Evolutionary conservation across 2,329 filamentous ascomycete genomes (phyloP), one percentile per base, ranked within the genome.

Genomic region (Ustulina deusta): DNA sequence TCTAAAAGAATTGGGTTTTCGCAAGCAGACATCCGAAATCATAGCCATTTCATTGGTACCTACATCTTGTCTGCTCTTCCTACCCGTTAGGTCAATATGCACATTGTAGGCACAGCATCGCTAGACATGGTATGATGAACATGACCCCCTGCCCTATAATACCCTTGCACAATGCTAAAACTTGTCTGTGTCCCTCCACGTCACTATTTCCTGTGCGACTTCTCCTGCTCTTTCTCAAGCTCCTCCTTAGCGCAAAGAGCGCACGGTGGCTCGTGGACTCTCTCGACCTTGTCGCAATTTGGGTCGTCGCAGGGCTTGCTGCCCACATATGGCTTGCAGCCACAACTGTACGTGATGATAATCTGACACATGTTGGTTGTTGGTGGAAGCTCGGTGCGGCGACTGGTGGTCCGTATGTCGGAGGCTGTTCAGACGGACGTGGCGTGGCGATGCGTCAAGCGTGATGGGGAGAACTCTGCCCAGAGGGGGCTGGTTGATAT

Each of bases 281-380:
- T 34, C 36, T 71, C 66, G 63, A 71, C 56, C 0, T 58, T 58
- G 13, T 64, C n/a, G 60, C 69, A 69, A 11, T 65, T 25, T 17
- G 48, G 42, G 1, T 36, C 34, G 11, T 49, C 22, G 63, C 69
- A 71, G 40, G 48, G 32, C 10, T 66, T 63, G 11, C 6, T 42
- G 5, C 22, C 63, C 7, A 2, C 25, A 10, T 66, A 69, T 5
- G 66, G 60, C 51, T 66, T 69, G 54, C 69, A 71, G 57, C 63
- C 69, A 57, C 69, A 71, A 13, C 32, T 44, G 48, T 69, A 69
- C 0, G 44, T 66, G 63, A 71, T 63, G 48, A 66, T 52, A n/a
- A 71, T 48, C 11, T 66, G 49, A 56, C 69, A 71, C 69, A 71
- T 71, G 52, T 32, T 57, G 65, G 38, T 17, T 29, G 25, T 13